Conservation (phyloP, 306 rosid species). For the Citrullus amarus region DNA sequence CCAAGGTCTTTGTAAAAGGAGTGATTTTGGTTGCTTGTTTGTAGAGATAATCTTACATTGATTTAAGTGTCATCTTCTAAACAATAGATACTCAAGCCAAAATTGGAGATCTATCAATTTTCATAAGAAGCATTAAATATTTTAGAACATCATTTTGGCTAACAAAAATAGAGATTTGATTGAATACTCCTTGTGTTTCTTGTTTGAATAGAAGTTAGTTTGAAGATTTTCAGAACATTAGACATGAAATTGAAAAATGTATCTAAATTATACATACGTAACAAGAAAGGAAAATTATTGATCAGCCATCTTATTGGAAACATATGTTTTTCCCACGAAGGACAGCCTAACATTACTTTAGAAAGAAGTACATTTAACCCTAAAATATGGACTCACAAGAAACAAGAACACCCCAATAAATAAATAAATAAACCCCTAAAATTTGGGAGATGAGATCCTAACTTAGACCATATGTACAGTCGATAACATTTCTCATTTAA, state of each 20-base stretch:
- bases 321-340: background rate
- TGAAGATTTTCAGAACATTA: background rate
- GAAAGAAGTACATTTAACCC: background rate
- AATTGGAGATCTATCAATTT: background rate
- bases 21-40: background rate
- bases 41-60: background rate
- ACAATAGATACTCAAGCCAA: background rate
- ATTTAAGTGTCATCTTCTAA: background rate
- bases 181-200: background rate
- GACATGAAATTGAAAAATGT: background rate
- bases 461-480: background rate
- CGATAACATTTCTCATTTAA: background rate
- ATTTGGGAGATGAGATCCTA: background rate
- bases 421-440: background rate
- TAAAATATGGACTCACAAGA: background rate
- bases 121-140: background rate
- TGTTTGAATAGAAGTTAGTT: background rate
- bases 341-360: background rate
- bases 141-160: background rate
- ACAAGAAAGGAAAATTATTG: background rate
- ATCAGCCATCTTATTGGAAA: background rate
- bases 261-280: background rate
- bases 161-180: background rate
- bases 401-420: no score
- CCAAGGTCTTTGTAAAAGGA: background rate